These are phyloP conservation scores for Bimuria novae-zelandiae DNA, from an alignment of 2,329 filamentous ascomycete species.

Conservation along the genomic window DNA sequence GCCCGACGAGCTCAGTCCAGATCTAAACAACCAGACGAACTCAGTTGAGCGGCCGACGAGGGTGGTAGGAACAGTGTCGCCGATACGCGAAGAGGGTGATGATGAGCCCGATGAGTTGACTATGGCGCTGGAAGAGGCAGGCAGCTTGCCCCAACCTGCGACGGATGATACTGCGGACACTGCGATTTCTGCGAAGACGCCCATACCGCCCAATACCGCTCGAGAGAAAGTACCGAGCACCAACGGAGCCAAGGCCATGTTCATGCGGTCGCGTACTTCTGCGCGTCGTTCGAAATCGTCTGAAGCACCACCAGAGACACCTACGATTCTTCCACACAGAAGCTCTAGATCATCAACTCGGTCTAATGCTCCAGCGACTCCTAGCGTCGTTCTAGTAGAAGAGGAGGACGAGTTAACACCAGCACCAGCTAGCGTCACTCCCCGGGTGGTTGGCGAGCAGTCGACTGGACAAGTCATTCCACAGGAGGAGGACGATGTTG, in stretches of 20 bases:
- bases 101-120: slow-evolving; percentile 37
- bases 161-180: slow-evolving; percentile 11
- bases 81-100: slow-evolving; percentile 30
- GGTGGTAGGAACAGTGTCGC: slow-evolving; percentile 28
- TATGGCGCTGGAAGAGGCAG: slow-evolving; percentile 23
- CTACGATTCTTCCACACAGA: slow-evolving; percentile 21
- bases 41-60: slow-evolving; percentile 36
- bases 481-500: slow-evolving; percentile 22
- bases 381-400: slow-evolving; percentile 14
- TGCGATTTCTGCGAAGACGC: slow-evolving; percentile 19
- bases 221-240: slow-evolving; percentile 16
- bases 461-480: neutral
- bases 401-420: slow-evolving; percentile 39
- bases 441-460: slow-evolving; percentile 17
- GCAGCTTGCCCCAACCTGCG: slow-evolving; percentile 20
- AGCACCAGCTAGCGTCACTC: slow-evolving; percentile 16
- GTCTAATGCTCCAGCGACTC: slow-evolving; percentile 18
- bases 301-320: slow-evolving; percentile 31
- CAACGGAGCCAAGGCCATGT: slow-evolving; percentile 7
- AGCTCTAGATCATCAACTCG: slow-evolving; percentile 18
- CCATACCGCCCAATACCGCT: slow-evolving; percentile 2
- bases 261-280: slow-evolving; percentile 18
- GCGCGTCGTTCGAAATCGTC: slow-evolving; percentile 26
- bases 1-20: slow-evolving; percentile 42
- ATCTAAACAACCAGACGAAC: slow-evolving; percentile 28